Percentiles rank a stretch among this genome's conserved stretches.
Evolutionary conservation across 495 filamentous ascomycete genomes (phyloP).

Genomic region (Neurospora africana): DNA sequence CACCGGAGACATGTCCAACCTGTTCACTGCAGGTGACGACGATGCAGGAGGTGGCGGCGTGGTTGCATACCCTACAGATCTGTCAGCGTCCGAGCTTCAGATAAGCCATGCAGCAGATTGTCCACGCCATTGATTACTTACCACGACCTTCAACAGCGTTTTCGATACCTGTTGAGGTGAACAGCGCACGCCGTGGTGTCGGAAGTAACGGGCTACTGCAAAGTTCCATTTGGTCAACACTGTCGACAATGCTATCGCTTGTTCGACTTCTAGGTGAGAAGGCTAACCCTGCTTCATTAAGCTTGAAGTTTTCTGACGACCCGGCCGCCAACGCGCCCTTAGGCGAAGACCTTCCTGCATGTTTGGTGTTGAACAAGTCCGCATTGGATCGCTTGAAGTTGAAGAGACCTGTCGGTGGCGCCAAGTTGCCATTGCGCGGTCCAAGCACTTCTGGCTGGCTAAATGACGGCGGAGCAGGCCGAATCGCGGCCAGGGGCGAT

Average conservation of each 20-base stretch:
- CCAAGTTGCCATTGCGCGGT: constrained; percentile 38
- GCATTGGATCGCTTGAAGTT: constrained; percentile 26
- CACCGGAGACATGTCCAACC: constrained; percentile 90
- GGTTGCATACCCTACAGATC: constrained; percentile 52
- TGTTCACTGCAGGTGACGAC: constrained; percentile 64
- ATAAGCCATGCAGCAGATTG: neutral
- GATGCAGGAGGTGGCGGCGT: constrained; percentile 78
- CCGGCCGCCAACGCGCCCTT: constrained; percentile 84
- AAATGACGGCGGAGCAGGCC: constrained; percentile 56
- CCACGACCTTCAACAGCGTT: constrained; percentile 56
- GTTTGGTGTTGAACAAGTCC: constrained; percentile 72
- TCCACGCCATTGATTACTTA: constrained; percentile 48
- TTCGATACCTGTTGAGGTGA: constrained; percentile 64
- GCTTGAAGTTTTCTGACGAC: constrained; percentile 90
- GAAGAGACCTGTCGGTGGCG: constrained; percentile 53
- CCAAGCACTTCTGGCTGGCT: constrained; percentile 32
- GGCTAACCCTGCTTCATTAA: constrained; percentile 72
- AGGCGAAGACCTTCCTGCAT: constrained; percentile 76
- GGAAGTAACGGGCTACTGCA: constrained; percentile 70
- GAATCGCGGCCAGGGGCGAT: constrained; percentile 90
- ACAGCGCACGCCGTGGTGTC: constrained; percentile 86
- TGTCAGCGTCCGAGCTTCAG: constrained; percentile 13
- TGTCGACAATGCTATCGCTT: neutral
- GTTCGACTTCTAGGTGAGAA: constrained; percentile 7
- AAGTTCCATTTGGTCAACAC: constrained; percentile 16